Conservation (phyloP, 805 yeast genomes). For the Candida nitratophila region DNA sequence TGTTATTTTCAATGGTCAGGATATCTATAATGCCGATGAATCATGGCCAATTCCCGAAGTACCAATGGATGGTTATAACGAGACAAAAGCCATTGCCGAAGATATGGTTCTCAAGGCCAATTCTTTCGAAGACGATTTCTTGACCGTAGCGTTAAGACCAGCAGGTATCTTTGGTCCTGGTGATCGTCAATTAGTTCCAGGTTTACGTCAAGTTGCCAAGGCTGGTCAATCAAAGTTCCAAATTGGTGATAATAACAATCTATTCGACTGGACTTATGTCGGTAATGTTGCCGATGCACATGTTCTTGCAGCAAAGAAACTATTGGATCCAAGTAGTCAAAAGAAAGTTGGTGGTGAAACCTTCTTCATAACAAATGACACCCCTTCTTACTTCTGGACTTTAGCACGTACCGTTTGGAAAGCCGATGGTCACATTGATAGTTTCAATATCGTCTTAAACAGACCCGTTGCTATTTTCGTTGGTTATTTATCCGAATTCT, state of each 20-base stretch:
- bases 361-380: conserved; percentile 87
- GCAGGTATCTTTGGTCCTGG: conserved; percentile 99
- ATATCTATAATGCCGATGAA: conserved; percentile 88
- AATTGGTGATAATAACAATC: conserved; percentile 86
- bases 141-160: conserved; percentile 86
- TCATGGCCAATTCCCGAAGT: conserved; percentile 84
- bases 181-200: conserved; percentile 94
- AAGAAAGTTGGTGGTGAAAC: conserved; percentile 69
- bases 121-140: conserved; percentile 43
- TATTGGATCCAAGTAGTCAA: conserved; percentile 41
- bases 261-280: conserved; percentile 97
- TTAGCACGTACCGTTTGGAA: conserved; percentile 96
- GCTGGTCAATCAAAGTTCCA: conserved; percentile 88
- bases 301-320: conserved; percentile 79
- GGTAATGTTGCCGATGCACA: conserved; percentile 98
- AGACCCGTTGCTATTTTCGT: conserved; percentile 72
- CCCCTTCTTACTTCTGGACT: conserved; percentile 96
- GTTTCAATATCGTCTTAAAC: conserved; percentile 56
- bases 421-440: conserved; percentile 82
- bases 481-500: conserved; percentile 75
- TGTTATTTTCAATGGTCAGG: conserved; percentile 93
- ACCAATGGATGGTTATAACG: conserved; percentile 96
- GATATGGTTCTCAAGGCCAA: conserved; percentile 70
- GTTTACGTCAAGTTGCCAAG: conserved; percentile 73
- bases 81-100: conserved; percentile 91